Evolutionary conservation across 139 green algal genomes (phyloP).

Genomic region (Penium margaritaceum): DNA sequence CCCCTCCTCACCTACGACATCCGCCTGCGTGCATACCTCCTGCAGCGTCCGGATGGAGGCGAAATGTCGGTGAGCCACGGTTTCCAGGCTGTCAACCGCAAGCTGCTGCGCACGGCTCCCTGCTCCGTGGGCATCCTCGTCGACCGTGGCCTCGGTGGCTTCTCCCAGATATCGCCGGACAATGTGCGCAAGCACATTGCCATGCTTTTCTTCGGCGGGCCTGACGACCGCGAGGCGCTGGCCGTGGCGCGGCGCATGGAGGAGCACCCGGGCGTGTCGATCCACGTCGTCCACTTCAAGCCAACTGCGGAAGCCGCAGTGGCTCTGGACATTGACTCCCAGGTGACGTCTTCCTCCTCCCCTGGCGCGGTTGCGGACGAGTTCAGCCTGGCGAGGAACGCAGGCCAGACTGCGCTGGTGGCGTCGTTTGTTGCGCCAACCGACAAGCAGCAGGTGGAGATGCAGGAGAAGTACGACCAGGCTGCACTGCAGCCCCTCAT

Average conservation of each 20-base stretch:
- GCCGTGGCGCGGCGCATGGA: constrained; percentile 30
- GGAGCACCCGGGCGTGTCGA: constrained; percentile 31
- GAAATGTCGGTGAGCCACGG: constrained; percentile 15
- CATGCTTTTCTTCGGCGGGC: constrained; percentile 44
- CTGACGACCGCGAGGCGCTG: constrained; percentile 44
- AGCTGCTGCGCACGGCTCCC: constrained; percentile 19
- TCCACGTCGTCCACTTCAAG: constrained; percentile 29
- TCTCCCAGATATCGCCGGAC: not conserved
- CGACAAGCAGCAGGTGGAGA: not conserved
- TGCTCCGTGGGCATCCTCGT: constrained; percentile 44
- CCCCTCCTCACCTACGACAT: too few relatives aligned
- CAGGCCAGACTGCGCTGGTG: not conserved
- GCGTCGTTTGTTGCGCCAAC: not conserved
- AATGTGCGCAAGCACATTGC: constrained; percentile 10
- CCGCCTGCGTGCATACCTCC: too few relatives aligned
- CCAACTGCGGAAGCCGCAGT: not conserved
- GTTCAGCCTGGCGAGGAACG: constrained; percentile 11
- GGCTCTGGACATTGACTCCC: not conserved
- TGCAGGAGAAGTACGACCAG: not conserved
- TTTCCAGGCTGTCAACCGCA: constrained; percentile 34
- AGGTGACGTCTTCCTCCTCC: not conserved
- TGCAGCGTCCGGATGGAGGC: constrained; percentile 20
- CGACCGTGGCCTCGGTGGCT: constrained; percentile 31
- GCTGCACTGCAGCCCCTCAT: not conserved
- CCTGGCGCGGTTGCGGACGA: not conserved